Evolutionary conservation across 2,329 filamentous ascomycete species (phyloP).

Genomic region (Acrodontium crateriforme): DNA sequence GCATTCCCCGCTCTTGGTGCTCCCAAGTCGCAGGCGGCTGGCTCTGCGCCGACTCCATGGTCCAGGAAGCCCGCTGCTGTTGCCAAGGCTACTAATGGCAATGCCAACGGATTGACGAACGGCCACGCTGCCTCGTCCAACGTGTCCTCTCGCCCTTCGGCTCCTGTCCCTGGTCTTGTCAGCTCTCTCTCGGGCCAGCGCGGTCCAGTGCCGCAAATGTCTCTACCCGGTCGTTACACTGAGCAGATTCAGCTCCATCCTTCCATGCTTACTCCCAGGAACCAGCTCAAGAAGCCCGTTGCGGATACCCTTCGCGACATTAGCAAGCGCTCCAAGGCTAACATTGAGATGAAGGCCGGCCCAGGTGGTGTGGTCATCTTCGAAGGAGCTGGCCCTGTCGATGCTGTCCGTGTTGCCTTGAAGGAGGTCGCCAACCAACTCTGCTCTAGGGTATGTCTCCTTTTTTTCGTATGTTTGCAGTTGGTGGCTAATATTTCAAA

Average conservation of each 20-base stretch:
- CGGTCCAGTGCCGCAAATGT: conserved; percentile 37
- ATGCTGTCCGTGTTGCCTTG: conserved; percentile 73
- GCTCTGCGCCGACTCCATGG: conserved; percentile 61
- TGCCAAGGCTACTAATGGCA: conserved; percentile 30
- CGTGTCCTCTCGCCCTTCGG: conserved; percentile 44
- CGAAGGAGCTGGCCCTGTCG: conserved; percentile 69
- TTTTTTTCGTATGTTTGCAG: neutral
- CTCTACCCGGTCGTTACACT: conserved; percentile 68
- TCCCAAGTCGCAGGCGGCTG: conserved; percentile 46
- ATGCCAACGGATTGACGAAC: conserved; percentile 37
- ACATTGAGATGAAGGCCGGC: conserved; percentile 62
- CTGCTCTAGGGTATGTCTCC: conserved; percentile 56
- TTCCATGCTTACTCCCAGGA: conserved; percentile 60
- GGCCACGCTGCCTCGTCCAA: conserved; percentile 37
- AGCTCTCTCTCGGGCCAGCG: conserved; percentile 36
- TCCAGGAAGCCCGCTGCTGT: conserved; percentile 48
- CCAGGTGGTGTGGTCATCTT: conserved; percentile 63
- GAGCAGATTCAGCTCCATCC: conserved; percentile 63
- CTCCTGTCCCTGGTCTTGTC: conserved; percentile 45
- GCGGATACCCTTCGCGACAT: conserved; percentile 79
- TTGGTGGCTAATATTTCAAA: neutral
- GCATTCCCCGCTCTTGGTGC: conserved; percentile 83
- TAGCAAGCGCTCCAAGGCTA: conserved; percentile 81
- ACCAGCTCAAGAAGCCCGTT: conserved; percentile 71
- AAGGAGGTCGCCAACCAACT: conserved; percentile 82